These are phyloP conservation scores for Blastobotrys malaysiensis DNA, from an alignment of 1,139 yeast species.

Conservation along the genomic window DNA sequence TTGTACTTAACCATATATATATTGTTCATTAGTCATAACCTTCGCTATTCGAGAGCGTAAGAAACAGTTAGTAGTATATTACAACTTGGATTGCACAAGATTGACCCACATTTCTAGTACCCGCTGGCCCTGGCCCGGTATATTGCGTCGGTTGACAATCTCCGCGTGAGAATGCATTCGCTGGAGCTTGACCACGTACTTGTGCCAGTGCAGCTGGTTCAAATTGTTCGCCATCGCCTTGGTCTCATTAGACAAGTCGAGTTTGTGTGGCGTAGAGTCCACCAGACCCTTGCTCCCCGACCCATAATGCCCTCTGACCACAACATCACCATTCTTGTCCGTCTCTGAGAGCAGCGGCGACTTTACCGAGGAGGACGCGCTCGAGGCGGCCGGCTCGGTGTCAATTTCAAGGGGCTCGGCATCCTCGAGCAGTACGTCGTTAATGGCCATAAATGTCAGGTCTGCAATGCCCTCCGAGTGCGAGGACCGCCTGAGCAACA, in stretches of 20 bases:
- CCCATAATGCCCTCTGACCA: conserved; percentile 11
- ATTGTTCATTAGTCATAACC: neutral
- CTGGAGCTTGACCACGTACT: conserved; percentile 63
- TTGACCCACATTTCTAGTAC: conserved; percentile 25
- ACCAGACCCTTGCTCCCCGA: conserved; percentile 19
- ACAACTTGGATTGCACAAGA: conserved; percentile 12
- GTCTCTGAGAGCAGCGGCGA: neutral
- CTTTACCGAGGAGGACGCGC: neutral
- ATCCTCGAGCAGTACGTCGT: conserved; percentile 12
- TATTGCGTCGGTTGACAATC: conserved; percentile 38
- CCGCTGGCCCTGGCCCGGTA: conserved; percentile 30
- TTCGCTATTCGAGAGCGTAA: too few relatives aligned
- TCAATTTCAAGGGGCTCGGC: conserved; percentile 1
- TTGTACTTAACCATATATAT: neutral
- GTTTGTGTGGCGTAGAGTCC: conserved; percentile 20
- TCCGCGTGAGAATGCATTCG: conserved; percentile 77
- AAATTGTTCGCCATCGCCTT: conserved; percentile 48
- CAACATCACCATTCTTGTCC: neutral
- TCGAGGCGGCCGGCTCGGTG: neutral
- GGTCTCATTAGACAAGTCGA: conserved; percentile 35
- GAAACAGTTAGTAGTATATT: neutral
- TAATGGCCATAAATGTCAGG: conserved; percentile 12
- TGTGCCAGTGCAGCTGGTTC: conserved; percentile 62
- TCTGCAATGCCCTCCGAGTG: conserved; percentile 21
- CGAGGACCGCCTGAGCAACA: conserved; percentile 8